Evolutionary conservation across 2,329 filamentous ascomycete species (phyloP), one percentile per base, ranked within the genome.

Genomic region (Aspergillus aculeatinus): DNA sequence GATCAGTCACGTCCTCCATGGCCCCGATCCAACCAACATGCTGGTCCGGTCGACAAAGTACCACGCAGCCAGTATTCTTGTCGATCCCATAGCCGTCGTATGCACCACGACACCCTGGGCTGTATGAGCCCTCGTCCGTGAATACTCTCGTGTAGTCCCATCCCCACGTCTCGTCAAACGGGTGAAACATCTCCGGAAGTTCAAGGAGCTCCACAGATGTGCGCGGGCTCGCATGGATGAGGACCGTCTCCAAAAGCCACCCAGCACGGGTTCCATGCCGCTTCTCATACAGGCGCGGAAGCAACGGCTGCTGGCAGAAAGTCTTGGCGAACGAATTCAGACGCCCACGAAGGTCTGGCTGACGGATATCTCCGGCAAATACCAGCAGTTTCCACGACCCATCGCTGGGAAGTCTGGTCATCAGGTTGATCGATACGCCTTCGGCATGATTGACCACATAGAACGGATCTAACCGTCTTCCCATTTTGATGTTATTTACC

Each of bases 11-110:
- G 4, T 65, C 58, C 9, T 63, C 63, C 3, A 67, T 2, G 4
- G 21, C 27, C 23, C 63, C 65, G 4, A 65, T 39, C 61, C 60
- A 66, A 4, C 59, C 66, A 3, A 67, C 61, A 51, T 65, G 64
- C 23, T 69, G 67, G 53, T 70, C 68, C n/a, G 67, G 68, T 5
- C 68, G 65, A 27, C 60, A 61, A 4, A 68, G 56, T 1, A 67
- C 49, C 3, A 67, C 7, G 57, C 63, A 62, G 2, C 67, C 66
- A 5, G 16, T 44, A 6, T 48, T 12, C n/a, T 50, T 44, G 19
- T 58, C 51, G 16, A 68, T 64, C 1, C 67, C 63, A 23, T 65
- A 67, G 9, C 42, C 27, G 7, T 42, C 23, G 48, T 68, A 65
- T 0, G 51, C 62, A 5, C 61, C 39, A 0, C 58, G 55, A 7